A percentile compares a stretch with the other conserved stretches of the same genome.
Conservation (phyloP, 192 early-diverging fungal species). For the Podila minutissima region DNA sequence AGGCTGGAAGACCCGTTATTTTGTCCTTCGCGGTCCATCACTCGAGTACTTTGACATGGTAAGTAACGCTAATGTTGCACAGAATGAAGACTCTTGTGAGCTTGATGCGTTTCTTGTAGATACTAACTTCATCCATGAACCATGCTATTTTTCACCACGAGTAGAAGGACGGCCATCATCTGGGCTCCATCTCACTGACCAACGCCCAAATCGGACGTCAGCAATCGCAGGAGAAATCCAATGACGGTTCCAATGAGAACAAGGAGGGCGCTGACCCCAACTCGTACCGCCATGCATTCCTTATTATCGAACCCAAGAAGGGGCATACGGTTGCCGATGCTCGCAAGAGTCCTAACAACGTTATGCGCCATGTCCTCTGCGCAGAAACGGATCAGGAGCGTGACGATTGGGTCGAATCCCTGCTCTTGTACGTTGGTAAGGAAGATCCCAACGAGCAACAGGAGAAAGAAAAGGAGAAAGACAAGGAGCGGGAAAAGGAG, state of each 20-base stretch:
- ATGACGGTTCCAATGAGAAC: conserved; percentile 15
- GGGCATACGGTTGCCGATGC: conserved; percentile 53
- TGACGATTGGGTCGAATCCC: conserved; percentile 88
- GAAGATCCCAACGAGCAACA: conserved; percentile 8
- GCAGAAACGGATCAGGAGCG: conserved; percentile 91
- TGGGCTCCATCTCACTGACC: conserved; percentile 80
- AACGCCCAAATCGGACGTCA: conserved; percentile 77
- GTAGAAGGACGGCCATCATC: conserved; percentile 75
- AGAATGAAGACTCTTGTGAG: neutral
- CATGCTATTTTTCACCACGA: conserved; percentile 6
- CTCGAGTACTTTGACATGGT: conserved; percentile 88
- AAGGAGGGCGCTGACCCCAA: conserved; percentile 58
- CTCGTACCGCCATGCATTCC: conserved; percentile 88
- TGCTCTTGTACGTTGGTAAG: conserved; percentile 61
- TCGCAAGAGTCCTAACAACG: conserved; percentile 39
- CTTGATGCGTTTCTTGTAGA: neutral
- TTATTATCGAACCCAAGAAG: conserved; percentile 86
- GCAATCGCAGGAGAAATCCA: conserved; percentile 44
- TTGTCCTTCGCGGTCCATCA: conserved; percentile 72
- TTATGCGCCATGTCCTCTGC: conserved; percentile 81
- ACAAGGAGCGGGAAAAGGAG: conserved; percentile 10
- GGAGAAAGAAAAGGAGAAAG: conserved; percentile 8
- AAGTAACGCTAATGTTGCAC: conserved; percentile 21
- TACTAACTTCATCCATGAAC: neutral
- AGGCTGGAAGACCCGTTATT: conserved; percentile 95